Conservation (phyloP, 306 rosid species). For the Castanea mollissima region DNA sequence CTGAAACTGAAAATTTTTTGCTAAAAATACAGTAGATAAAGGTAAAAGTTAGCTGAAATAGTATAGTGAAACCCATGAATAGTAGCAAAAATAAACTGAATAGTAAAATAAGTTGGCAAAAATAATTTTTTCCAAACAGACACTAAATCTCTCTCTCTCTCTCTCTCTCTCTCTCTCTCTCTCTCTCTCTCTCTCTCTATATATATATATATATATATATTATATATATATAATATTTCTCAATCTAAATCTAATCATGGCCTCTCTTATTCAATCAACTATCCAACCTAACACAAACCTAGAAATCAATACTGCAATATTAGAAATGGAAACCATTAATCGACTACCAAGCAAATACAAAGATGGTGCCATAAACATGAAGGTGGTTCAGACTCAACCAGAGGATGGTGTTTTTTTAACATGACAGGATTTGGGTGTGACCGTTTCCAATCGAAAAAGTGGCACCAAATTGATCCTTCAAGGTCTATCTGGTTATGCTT, state of each 20-base stretch:
- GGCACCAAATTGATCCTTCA: slow-evolving; percentile 46
- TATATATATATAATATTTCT: no score
- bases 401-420: slow-evolving; percentile 37
- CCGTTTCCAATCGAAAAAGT: slow-evolving; percentile 33
- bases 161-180: no score
- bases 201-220: no score
- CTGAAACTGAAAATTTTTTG: no score
- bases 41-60: no score
- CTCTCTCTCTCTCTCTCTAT: no score
- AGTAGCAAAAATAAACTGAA: no score
- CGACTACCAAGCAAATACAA: slow-evolving; percentile 1
- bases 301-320: neutral
- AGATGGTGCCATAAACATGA: no score
- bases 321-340: slow-evolving; percentile 8
- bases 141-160: neutral
- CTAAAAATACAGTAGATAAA: no score
- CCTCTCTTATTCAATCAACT: neutral
- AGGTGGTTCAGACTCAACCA: neutral
- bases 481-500: slow-evolving; percentile 48
- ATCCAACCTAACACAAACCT: neutral
- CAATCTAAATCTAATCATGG: neutral
- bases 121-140: no score
- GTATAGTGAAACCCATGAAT: no score
- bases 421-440: slow-evolving; percentile 55
- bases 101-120: no score